Evolutionary conservation across 1,284 basidiomycete species (phyloP).

Genomic region (Pseudozyma pruni): DNA sequence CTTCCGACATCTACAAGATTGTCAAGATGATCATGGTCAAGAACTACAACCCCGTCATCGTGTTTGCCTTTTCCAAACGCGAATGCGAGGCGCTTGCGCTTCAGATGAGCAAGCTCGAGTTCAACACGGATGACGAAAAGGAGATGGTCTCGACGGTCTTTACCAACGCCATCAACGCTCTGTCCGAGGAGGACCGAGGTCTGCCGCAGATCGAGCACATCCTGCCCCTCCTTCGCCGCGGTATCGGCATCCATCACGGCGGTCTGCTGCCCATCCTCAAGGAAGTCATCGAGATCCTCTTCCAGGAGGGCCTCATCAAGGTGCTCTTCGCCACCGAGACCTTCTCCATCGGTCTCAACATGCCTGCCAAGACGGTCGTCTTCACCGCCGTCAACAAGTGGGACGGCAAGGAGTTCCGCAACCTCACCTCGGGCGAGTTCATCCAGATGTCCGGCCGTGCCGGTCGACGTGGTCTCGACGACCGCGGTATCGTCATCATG

Average conservation of each 20-base stretch:
- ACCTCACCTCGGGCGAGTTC: constrained; percentile 72
- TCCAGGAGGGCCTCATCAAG: constrained; percentile 99
- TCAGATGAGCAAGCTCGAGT: constrained; percentile 92
- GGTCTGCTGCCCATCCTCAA: constrained; percentile 96
- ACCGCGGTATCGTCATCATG: constrained; percentile 99
- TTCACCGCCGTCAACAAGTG: constrained; percentile 96
- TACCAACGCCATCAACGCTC: constrained; percentile 90
- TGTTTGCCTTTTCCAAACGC: constrained; percentile 97
- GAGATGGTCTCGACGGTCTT: constrained; percentile 89
- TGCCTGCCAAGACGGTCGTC: constrained; percentile 99
- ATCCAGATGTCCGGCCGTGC: constrained; percentile 95
- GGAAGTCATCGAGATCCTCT: constrained; percentile 98
- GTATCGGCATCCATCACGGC: constrained; percentile 98
- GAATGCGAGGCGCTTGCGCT: constrained; percentile 95
- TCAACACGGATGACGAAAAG: constrained; percentile 93
- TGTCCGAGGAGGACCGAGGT: constrained; percentile 86
- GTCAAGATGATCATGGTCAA: constrained; percentile 99
- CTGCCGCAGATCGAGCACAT: constrained; percentile 95
- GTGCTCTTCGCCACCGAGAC: constrained; percentile 99
- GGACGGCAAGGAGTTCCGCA: constrained; percentile 93
- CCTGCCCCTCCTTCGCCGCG: constrained; percentile 90
- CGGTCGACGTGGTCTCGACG: constrained; percentile 94
- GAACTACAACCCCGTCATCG: constrained; percentile 97
- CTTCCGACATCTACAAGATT: constrained; percentile 97
- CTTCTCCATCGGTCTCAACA: constrained; percentile 98